Percentiles rank a stretch among this genome's conserved stretches.
phyloP scores from a whole-genome alignment of 2,329 filamentous ascomycete genomes.

The Cladosporium oxysporum region DNA sequence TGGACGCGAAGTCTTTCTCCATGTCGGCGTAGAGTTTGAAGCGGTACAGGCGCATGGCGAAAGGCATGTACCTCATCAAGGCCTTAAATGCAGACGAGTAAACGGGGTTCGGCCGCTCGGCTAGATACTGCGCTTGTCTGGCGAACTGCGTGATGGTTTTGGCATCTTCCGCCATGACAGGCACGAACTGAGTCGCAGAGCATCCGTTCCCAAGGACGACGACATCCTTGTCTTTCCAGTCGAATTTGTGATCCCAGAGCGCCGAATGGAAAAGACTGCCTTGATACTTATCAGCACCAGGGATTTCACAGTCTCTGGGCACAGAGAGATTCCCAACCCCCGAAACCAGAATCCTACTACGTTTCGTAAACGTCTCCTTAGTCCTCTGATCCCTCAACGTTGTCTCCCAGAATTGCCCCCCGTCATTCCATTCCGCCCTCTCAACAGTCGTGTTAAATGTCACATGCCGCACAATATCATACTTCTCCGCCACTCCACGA shows the following conservation, averaged over 20 bases:
- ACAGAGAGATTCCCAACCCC: slow-evolving; percentile 34
- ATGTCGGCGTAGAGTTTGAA: slow-evolving; percentile 46
- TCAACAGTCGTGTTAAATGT: slow-evolving; percentile 30
- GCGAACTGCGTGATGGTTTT: slow-evolving; percentile 37
- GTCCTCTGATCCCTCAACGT: slow-evolving; percentile 29
- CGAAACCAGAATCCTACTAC: slow-evolving; percentile 32
- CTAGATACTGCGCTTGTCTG: slow-evolving; percentile 41
- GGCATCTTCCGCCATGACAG: slow-evolving; percentile 37
- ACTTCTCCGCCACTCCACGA: slow-evolving; percentile 41
- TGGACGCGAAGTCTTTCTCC: slow-evolving; percentile 48
- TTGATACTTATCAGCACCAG: slow-evolving; percentile 38
- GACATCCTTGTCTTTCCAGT: slow-evolving; percentile 36
- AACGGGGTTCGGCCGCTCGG: slow-evolving; percentile 46
- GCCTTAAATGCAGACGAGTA: slow-evolving; percentile 46
- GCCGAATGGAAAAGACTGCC: slow-evolving; percentile 41
- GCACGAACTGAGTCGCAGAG: slow-evolving; percentile 45
- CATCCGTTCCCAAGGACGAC: slow-evolving; percentile 39
- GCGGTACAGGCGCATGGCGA: slow-evolving; percentile 49
- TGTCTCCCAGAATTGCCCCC: slow-evolving; percentile 32
- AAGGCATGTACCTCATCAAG: slow-evolving; percentile 49
- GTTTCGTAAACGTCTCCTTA: slow-evolving; percentile 25
- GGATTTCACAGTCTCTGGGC: slow-evolving; percentile 32
- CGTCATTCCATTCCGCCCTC: slow-evolving; percentile 32
- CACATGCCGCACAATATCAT: slow-evolving; percentile 33
- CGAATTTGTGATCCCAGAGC: slow-evolving; percentile 35